Evolutionary conservation across 2,329 filamentous ascomycete species (phyloP), one percentile per base, ranked within the genome.

Genomic region (Diaporthe sp.): DNA sequence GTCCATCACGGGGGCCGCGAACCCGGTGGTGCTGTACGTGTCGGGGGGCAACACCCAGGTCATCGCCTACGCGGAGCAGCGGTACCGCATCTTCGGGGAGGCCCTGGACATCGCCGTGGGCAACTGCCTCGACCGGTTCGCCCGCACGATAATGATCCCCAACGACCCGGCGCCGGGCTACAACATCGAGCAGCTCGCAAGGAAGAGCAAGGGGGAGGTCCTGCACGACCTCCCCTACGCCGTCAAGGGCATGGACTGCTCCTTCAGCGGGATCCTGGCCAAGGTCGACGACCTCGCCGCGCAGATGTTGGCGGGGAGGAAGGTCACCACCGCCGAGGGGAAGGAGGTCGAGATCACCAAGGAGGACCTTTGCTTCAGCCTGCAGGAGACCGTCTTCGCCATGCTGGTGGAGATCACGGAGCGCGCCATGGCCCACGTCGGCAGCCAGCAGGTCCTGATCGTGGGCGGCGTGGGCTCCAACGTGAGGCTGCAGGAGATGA

Each of bases 341-440:
- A 86, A 86, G 74, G 87, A 90, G 33, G 75, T 72, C 60, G 75
- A 76, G 75, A 82, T 97, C 72, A 97, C 95, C 0, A 90, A 92
- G 7, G 95, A 91, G 75, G 96, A 98, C 81, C 86, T 99, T 57
- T 99, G 97, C 84, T 98, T 98, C 84, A 95, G 93, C 6, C 87
- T 99, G 73, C 97, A 99, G 83, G 97, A 99, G 85, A 98, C 96
- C 0, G 92, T 98, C 15, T 99, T 91, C 82, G 95, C 96, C 4
- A 99, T 99, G 97, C 87, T 99, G 57, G 97, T 99, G 2, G 97
- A 99, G 86, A 99, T 98, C 79, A 99, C 97, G 0, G 97, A 99
- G 86, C 92, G 97, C 55, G 97, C 97, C 40, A 99, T 99, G 97
- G 97, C 97, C 15, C 97, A 99, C 82, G 97, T 98, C 15, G 96